Percentiles rank a stretch among this genome's conserved stretches.
Evolutionary conservation across 805 yeast genomes (phyloP).

Genomic region (Tetrapisispora iriomotensis): DNA sequence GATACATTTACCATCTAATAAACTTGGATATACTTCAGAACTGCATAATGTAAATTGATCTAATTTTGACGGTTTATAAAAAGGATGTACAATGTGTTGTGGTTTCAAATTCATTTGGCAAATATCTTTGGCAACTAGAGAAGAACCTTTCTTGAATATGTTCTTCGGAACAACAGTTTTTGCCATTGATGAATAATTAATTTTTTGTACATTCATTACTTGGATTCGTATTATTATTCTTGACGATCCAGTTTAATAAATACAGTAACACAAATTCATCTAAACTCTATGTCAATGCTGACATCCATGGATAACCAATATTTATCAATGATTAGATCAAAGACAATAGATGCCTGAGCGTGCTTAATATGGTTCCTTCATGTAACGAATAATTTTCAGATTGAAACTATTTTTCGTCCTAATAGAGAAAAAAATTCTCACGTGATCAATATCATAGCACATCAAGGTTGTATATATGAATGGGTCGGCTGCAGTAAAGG

Average conservation of each 20-base stretch:
- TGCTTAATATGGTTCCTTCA: no score
- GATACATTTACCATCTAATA: slow-evolving; percentile 14
- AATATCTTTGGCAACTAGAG: not conserved
- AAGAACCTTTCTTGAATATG: not conserved
- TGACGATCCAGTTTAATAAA: no score
- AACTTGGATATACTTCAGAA: slow-evolving; percentile 11
- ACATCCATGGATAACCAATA: no score
- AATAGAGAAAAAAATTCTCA: not conserved
- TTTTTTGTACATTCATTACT: not conserved
- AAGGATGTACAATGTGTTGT: slow-evolving; percentile 18
- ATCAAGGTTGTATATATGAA: not conserved
- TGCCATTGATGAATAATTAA: not conserved
- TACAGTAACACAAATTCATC: no score
- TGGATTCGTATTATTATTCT: no score
- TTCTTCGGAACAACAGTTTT: not conserved
- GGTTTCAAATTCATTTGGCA: not conserved
- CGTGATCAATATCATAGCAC: not conserved
- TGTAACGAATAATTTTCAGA: no score
- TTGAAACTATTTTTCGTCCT: not conserved
- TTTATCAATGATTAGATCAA: no score
- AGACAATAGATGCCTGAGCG: no score
- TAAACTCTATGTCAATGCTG: no score
- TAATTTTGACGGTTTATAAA: slow-evolving; percentile 15
- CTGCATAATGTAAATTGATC: slow-evolving; percentile 20
- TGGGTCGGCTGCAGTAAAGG: not conserved